Evolutionary conservation across 1,139 yeast genomes (phyloP).

Genomic region (Kazachstania sp.): DNA sequence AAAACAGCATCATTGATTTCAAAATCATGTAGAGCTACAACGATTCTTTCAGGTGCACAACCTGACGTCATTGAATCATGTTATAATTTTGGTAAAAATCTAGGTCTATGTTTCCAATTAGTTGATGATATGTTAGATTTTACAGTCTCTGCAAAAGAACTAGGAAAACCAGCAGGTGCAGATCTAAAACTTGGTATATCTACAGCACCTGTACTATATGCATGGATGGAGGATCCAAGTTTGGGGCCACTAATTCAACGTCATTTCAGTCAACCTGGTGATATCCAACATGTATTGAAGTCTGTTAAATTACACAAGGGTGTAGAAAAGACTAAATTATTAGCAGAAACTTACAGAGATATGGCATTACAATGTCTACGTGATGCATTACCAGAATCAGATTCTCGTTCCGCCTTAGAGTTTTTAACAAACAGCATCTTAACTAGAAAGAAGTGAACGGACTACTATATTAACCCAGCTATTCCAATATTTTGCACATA

Average conservation of each 20-base stretch:
- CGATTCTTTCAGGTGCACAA: slow-evolving; percentile 80
- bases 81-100: slow-evolving; percentile 83
- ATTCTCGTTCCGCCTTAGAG: slow-evolving; percentile 81
- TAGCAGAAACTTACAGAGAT: slow-evolving; percentile 73
- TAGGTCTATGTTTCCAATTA: slow-evolving; percentile 91
- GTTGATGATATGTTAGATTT: slow-evolving; percentile 96
- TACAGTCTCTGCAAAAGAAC: slow-evolving; percentile 68
- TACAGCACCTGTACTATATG: slow-evolving; percentile 91
- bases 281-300: slow-evolving; percentile 66
- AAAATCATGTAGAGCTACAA: slow-evolving; percentile 90
- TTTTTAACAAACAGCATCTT: slow-evolving; percentile 75
- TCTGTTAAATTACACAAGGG: slow-evolving; percentile 73
- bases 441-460: slow-evolving; percentile 51
- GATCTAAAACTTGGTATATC: slow-evolving; percentile 91
- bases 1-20: slow-evolving; percentile 94
- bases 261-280: slow-evolving; percentile 74
- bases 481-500: not conserved
- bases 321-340: slow-evolving; percentile 59
- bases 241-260: slow-evolving; percentile 77
- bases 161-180: slow-evolving; percentile 95
- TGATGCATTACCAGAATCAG: slow-evolving; percentile 67
- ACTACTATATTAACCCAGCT: too few species aligned
- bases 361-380: slow-evolving; percentile 67
- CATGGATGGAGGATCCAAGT: slow-evolving; percentile 84
- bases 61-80: slow-evolving; percentile 70